Percentiles rank a stretch among this genome's conserved stretches.
phyloP scores from a whole-genome alignment of 257 asterid species.

The Vinca minor region DNA sequence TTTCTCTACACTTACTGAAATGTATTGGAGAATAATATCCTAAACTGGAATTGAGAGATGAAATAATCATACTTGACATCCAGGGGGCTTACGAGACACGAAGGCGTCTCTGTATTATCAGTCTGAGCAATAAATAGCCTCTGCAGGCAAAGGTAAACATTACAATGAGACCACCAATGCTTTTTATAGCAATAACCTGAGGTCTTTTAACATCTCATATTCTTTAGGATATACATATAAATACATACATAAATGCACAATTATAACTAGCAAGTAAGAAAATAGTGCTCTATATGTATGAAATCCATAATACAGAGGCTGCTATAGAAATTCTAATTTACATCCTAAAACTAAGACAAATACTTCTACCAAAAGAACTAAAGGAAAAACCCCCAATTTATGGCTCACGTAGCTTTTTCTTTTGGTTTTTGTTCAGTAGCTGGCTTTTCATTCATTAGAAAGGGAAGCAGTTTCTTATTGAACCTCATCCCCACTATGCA shows the following conservation, averaged over 20 bases:
- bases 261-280: too few species aligned
- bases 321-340: background rate
- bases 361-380: background rate
- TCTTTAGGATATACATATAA: too few species aligned
- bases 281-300: too few species aligned
- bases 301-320: background rate
- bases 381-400: too few species aligned
- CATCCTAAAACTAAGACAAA: background rate
- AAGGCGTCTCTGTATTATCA: conserved; percentile 60
- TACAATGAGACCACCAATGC: conserved; percentile 13
- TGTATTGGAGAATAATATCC: background rate
- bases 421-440: background rate
- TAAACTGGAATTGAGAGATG: background rate
- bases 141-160: conserved; percentile 41
- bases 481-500: background rate
- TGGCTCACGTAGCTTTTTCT: background rate
- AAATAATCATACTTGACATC: conserved; percentile 54
- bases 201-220: background rate
- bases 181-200: background rate
- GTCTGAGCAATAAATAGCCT: conserved; percentile 62
- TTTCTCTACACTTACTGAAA: background rate
- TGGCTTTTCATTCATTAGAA: too few species aligned
- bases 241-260: too few species aligned
- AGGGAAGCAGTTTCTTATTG: background rate
- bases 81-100: conserved; percentile 74